A percentile compares a stretch with the other conserved stretches of the same genome.
Evolutionary conservation across 2,329 filamentous ascomycete genomes (phyloP).

Genomic region (Nigrograna mackinnonii): DNA sequence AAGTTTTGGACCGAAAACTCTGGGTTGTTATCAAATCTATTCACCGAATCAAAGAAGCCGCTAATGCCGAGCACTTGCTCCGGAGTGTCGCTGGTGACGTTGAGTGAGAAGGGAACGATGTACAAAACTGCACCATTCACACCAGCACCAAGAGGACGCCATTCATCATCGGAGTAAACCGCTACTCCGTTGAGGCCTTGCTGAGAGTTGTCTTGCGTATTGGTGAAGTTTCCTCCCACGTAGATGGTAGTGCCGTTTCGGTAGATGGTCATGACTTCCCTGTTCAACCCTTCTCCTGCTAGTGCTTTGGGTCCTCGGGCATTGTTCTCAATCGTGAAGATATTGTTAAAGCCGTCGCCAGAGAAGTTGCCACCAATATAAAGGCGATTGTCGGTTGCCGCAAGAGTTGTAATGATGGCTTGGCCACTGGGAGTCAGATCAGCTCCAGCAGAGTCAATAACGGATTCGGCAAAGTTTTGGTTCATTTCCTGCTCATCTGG

Average conservation of each 20-base stretch:
- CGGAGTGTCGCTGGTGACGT: constrained; percentile 68
- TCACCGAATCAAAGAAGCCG: constrained; percentile 76
- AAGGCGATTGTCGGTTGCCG: constrained; percentile 60
- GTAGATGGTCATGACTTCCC: constrained; percentile 73
- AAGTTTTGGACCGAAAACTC: constrained; percentile 72
- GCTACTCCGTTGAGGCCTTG: constrained; percentile 76
- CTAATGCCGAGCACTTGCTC: constrained; percentile 80
- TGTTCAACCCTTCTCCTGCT: constrained; percentile 76
- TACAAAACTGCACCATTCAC: constrained; percentile 77
- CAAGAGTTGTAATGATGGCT: constrained; percentile 73
- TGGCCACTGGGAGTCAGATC: constrained; percentile 61
- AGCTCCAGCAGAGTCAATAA: constrained; percentile 75
- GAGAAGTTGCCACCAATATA: constrained; percentile 87
- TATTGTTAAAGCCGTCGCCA: constrained; percentile 64
- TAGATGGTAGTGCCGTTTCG: constrained; percentile 64
- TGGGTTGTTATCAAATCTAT: constrained; percentile 66
- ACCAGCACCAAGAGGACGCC: constrained; percentile 81
- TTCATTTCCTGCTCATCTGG: constrained; percentile 64
- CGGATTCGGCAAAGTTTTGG: constrained; percentile 69
- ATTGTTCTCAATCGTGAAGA: constrained; percentile 67
- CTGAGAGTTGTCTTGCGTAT: constrained; percentile 65
- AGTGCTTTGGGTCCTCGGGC: constrained; percentile 65
- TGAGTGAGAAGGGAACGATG: constrained; percentile 78
- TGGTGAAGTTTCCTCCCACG: constrained; percentile 83
- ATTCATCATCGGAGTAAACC: constrained; percentile 70